These are phyloP conservation scores for Coniella vitis DNA, from an alignment of 2,329 filamentous ascomycete genomes.

Conservation along the genomic window DNA sequence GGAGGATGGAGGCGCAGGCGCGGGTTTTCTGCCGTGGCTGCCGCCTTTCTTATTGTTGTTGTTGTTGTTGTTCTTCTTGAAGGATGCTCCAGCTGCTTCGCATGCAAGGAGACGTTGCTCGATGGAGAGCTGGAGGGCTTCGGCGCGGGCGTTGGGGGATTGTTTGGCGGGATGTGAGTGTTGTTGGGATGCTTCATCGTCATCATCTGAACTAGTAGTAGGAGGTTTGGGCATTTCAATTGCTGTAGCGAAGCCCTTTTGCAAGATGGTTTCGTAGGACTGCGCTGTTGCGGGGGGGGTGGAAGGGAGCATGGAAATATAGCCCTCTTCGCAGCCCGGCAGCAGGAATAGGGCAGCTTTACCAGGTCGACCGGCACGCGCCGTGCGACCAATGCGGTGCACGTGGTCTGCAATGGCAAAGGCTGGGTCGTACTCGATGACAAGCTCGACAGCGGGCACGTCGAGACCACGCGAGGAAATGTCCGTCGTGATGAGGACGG, in stretches of 20 bases:
- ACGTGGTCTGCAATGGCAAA: constrained; percentile 91
- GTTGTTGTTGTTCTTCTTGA: neutral
- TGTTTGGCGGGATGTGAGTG: constrained; percentile 38
- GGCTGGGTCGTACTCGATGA: constrained; percentile 93
- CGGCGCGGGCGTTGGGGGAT: constrained; percentile 38
- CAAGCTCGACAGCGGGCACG: constrained; percentile 87
- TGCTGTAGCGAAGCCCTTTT: constrained; percentile 57
- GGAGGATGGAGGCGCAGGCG: constrained; percentile 1
- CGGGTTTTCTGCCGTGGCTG: constrained; percentile 34
- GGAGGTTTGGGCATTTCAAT: constrained; percentile 52
- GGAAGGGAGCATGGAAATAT: constrained; percentile 63
- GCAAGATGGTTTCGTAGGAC: constrained; percentile 48
- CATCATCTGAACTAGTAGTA: constrained; percentile 57
- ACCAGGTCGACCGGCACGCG: constrained; percentile 82
- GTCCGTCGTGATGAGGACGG: constrained; percentile 86
- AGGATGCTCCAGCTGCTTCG: neutral
- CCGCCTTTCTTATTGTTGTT: constrained; percentile 2
- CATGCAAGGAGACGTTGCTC: constrained; percentile 49
- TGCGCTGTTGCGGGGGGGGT: constrained; percentile 42
- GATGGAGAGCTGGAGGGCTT: constrained; percentile 52
- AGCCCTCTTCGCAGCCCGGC: constrained; percentile 87
- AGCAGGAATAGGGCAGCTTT: constrained; percentile 84
- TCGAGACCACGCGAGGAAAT: constrained; percentile 94
- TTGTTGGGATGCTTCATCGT: constrained; percentile 49
- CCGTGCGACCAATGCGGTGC: constrained; percentile 90